phyloP scores from a whole-genome alignment of 2,329 filamentous ascomycete genomes.

The Penicillium sp. region DNA sequence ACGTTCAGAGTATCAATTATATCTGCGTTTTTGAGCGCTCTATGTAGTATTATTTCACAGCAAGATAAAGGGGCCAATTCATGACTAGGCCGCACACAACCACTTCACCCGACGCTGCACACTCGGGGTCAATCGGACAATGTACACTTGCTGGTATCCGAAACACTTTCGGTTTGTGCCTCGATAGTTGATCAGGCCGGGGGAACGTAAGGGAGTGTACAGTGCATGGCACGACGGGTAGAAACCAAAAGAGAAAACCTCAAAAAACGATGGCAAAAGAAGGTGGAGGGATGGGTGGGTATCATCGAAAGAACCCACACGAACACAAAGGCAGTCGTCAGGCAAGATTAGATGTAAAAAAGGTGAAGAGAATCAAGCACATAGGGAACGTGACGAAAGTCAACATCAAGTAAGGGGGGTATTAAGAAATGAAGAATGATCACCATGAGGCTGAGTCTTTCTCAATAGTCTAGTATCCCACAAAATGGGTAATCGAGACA shows the following conservation, averaged over 20 bases:
- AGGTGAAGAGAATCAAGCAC: slow-evolving; percentile 5
- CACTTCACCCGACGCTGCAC: not conserved
- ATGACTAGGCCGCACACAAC: not conserved
- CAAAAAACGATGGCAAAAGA: slow-evolving; percentile 1
- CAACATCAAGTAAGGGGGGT: not conserved
- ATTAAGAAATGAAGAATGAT: slow-evolving; percentile 11
- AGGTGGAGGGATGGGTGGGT: slow-evolving; percentile 11
- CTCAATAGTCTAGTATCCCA: slow-evolving; percentile 8
- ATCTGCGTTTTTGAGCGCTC: not conserved
- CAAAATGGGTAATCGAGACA: not conserved
- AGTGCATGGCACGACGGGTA: not conserved
- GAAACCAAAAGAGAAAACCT: not conserved
- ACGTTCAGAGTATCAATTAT: not conserved
- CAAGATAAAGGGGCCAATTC: not conserved
- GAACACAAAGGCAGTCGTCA: not conserved
- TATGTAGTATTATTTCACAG: slow-evolving; percentile 4
- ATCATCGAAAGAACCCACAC: slow-evolving; percentile 7
- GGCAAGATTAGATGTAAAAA: not conserved
- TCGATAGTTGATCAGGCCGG: not conserved
- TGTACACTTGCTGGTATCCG: not conserved
- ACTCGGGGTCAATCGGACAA: not conserved
- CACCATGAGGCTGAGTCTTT: not conserved
- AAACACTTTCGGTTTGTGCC: not conserved
- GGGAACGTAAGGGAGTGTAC: not conserved
- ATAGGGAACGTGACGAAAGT: slow-evolving; percentile 4